A percentile compares a stretch with the other conserved stretches of the same genome.
phyloP scores from a whole-genome alignment of 257 asterid genomes.

The Plantago elongata region DNA sequence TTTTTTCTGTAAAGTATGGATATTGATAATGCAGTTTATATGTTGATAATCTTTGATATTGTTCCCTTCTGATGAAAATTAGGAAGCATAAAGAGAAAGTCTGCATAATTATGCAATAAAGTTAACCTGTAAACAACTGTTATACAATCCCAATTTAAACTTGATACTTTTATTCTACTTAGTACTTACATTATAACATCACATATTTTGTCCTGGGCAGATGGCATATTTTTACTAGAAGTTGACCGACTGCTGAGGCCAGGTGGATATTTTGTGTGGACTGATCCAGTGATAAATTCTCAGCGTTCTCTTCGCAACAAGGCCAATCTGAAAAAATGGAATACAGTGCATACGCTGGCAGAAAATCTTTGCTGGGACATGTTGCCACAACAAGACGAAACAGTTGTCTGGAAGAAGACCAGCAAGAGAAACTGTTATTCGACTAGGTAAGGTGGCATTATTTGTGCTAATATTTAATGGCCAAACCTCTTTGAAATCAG shows the following conservation, averaged over 20 bases:
- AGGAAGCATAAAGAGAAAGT: too few relatives aligned
- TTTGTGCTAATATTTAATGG: background rate
- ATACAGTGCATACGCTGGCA: conserved; percentile 52
- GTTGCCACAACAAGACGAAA: conserved; percentile 89
- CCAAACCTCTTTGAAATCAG: too few relatives aligned
- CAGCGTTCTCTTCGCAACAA: conserved; percentile 70
- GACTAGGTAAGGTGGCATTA: conserved; percentile 45
- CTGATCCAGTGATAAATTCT: conserved; percentile 73
- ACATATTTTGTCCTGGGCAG: conserved; percentile 38
- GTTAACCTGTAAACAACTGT: too few relatives aligned
- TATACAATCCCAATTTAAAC: background rate
- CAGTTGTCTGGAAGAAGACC: conserved; percentile 95
- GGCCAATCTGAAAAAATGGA: conserved; percentile 79
- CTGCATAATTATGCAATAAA: too few relatives aligned
- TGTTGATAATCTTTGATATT: too few relatives aligned
- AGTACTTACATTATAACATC: background rate
- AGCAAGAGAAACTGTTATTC: conserved; percentile 67
- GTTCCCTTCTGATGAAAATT: too few relatives aligned
- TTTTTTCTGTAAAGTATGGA: too few relatives aligned
- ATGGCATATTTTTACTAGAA: conserved; percentile 70
- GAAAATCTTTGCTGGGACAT: conserved; percentile 84
- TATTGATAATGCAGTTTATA: too few relatives aligned
- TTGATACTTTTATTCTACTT: background rate
- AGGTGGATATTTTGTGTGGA: conserved; percentile 99
- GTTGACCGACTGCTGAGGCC: conserved; percentile 91